phyloP scores from a whole-genome alignment of 129 eudicot genomes.

The carrot (Daucus carota) region DH1_v3.0 NC_030386.2:16816001-16816500 shows the following conservation, averaged over 20 bases:
- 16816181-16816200: slow-evolving; percentile 3
- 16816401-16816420: slow-evolving; percentile 45
- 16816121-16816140: not conserved
- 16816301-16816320: slow-evolving; percentile 5
- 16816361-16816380: slow-evolving; percentile 7
- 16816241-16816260: slow-evolving; percentile 16
- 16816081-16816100: not conserved
- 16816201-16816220: slow-evolving; percentile 8
- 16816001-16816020: not conserved
- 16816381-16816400: slow-evolving; percentile 16
- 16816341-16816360: not conserved
- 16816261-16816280: not conserved
- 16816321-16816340: not conserved
- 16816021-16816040: not conserved
- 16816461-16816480: slow-evolving; percentile 14
- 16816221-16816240: slow-evolving; percentile 16
- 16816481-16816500: slow-evolving; percentile 3
- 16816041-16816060: not conserved
- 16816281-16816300: not conserved
- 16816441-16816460: slow-evolving; percentile 99
- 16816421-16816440: slow-evolving; percentile 83
- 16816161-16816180: slow-evolving; percentile 7
- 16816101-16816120: not conserved
- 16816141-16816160: not conserved
- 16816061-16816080: not conserved